Conservation (phyloP, 1,139 yeast species). For the Hansenula lynferdii region DNA sequence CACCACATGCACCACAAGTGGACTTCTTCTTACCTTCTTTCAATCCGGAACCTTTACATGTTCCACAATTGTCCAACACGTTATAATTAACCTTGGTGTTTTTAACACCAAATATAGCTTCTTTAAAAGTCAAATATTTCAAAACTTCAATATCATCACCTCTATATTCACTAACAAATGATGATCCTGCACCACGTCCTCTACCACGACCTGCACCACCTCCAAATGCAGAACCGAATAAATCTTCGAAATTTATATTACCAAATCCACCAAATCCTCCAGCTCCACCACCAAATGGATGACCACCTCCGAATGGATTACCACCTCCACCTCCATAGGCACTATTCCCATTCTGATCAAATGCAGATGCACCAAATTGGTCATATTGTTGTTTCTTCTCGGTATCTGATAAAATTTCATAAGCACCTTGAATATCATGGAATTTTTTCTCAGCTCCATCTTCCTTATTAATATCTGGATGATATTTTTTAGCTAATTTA, state of each 20-base stretch:
- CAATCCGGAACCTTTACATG: constrained; percentile 84
- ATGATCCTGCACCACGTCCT: constrained; percentile 25
- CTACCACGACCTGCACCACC: constrained; percentile 33
- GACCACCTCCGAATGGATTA: constrained; percentile 47
- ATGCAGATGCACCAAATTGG: constrained; percentile 86
- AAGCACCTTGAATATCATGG: constrained; percentile 91
- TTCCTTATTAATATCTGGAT: constrained; percentile 95
- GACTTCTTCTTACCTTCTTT: constrained; percentile 70
- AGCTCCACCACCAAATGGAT: constrained; percentile 32
- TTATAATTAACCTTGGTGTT: constrained; percentile 63
- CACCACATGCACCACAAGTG: constrained; percentile 87
- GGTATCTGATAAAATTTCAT: constrained; percentile 86
- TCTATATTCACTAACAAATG: constrained; percentile 65
- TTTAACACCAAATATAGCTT: constrained; percentile 76
- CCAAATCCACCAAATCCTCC: constrained; percentile 33
- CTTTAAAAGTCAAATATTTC: constrained; percentile 73
- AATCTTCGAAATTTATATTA: constrained; percentile 73
- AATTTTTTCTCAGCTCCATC: constrained; percentile 82
- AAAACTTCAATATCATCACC: constrained; percentile 88
- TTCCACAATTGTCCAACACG: constrained; percentile 70
- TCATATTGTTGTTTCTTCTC: constrained; percentile 87
- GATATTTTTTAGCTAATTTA: constrained; percentile 87
- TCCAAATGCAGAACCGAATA: constrained; percentile 57
- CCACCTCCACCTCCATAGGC: constrained; percentile 20
- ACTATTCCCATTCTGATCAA: constrained; percentile 56